Evolutionary conservation across 2,329 filamentous ascomycete genomes (phyloP).

Genomic region (Coleophoma crateriformis): DNA sequence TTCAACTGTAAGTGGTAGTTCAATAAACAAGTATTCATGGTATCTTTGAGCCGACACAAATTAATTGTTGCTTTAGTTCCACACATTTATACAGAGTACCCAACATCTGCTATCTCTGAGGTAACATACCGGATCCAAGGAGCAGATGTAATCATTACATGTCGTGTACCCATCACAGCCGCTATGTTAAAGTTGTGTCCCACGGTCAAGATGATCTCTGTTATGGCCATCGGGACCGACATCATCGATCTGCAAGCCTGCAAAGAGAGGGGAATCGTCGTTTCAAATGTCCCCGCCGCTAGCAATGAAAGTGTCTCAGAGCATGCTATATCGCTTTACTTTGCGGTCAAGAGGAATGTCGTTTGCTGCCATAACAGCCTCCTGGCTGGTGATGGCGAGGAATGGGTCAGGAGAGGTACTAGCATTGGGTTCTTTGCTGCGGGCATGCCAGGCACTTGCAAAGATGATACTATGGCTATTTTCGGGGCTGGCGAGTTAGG

Average conservation of each 20-base stretch:
- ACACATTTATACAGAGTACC: slow-evolving; percentile 14
- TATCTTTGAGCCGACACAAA: neutral
- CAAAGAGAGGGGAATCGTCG: slow-evolving; percentile 24
- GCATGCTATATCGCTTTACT: slow-evolving; percentile 21
- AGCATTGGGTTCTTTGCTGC: slow-evolving; percentile 16
- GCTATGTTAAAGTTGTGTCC: slow-evolving; percentile 23
- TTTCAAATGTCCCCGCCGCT: slow-evolving; percentile 31
- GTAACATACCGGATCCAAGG: slow-evolving; percentile 26
- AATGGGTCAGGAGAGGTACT: slow-evolving; percentile 20
- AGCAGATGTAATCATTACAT: slow-evolving; percentile 31
- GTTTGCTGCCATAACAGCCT: slow-evolving; percentile 24
- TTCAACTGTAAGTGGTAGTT: slow-evolving; percentile 6
- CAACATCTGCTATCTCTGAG: slow-evolving; percentile 10
- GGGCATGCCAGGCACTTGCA: slow-evolving; percentile 14
- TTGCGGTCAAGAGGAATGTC: slow-evolving; percentile 31
- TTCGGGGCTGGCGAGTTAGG: slow-evolving; percentile 21
- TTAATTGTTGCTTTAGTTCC: slow-evolving; percentile 5
- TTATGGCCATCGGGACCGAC: slow-evolving; percentile 32
- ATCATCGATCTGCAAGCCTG: slow-evolving; percentile 30
- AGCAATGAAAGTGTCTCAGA: slow-evolving; percentile 30
- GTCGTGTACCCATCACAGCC: slow-evolving; percentile 25
- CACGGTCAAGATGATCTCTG: slow-evolving; percentile 26
- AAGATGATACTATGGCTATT: slow-evolving; percentile 20
- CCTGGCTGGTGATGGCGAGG: slow-evolving; percentile 17
- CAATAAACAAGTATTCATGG: too few relatives aligned